Evolutionary conservation across 768 basidiomycete genomes (phyloP).

Genomic region (Rhodotorula diobovata): DNA sequence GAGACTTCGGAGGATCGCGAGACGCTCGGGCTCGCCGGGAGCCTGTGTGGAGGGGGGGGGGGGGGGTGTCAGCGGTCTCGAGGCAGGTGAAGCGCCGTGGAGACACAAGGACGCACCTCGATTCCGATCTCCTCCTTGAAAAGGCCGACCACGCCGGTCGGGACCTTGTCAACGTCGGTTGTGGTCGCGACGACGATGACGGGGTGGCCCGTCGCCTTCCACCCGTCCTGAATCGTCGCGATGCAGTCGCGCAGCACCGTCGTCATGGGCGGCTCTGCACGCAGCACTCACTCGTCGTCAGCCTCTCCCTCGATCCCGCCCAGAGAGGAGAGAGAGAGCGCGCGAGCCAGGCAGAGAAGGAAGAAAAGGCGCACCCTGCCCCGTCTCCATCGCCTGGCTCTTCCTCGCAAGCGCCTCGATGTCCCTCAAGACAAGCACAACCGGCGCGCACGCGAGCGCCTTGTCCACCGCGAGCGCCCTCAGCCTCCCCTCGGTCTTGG

Average conservation of each 20-base stretch:
- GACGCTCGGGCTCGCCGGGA: slow-evolving; percentile 70
- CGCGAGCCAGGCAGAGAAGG: too few species aligned
- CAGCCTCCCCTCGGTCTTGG: slow-evolving; percentile 68
- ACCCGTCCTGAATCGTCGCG: slow-evolving; percentile 55
- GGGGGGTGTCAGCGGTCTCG: background rate
- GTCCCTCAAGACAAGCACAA: slow-evolving; percentile 72
- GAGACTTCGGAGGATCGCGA: slow-evolving; percentile 57
- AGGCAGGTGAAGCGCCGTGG: too few species aligned
- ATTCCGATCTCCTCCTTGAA: slow-evolving; percentile 83
- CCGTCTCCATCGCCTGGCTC: slow-evolving; percentile 61
- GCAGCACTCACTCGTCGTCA: background rate
- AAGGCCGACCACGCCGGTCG: slow-evolving; percentile 59
- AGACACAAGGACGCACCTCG: slow-evolving; percentile 54
- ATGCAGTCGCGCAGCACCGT: slow-evolving; percentile 63
- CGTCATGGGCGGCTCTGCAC: slow-evolving; percentile 58
- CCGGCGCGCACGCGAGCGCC: slow-evolving; percentile 73
- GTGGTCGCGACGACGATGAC: slow-evolving; percentile 72
- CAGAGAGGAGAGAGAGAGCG: background rate
- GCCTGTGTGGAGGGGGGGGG: slow-evolving; percentile 56
- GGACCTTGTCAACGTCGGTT: slow-evolving; percentile 61
- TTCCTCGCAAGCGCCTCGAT: slow-evolving; percentile 72
- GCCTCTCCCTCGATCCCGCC: background rate
- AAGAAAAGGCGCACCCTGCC: slow-evolving; percentile 63
- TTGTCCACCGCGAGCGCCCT: slow-evolving; percentile 65
- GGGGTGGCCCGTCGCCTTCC: slow-evolving; percentile 63